These are phyloP conservation scores for Ramaria sp. DNA, from an alignment of 768 basidiomycete genomes.

Conservation along the genomic window DNA sequence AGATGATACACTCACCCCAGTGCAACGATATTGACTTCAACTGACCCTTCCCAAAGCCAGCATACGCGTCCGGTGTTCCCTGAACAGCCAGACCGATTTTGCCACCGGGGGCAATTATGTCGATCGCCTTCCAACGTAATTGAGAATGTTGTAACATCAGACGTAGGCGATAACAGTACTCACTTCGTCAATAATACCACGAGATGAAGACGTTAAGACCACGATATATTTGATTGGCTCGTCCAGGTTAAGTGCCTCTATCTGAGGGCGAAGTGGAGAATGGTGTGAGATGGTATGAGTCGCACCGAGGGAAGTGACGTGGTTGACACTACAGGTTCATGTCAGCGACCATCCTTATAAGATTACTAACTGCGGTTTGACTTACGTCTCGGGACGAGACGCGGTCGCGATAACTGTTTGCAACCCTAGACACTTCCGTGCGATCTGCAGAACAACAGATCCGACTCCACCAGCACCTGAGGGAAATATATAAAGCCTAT, in stretches of 20 bases:
- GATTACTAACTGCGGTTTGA: background rate
- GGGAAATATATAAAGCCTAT: background rate
- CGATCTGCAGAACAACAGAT: background rate
- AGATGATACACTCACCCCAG: background rate
- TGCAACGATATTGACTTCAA: background rate
- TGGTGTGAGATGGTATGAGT: constrained; percentile 8
- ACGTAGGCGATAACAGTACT: background rate
- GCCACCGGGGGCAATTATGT: background rate
- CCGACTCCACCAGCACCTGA: background rate
- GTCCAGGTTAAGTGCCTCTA: background rate
- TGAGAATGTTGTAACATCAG: too few species aligned
- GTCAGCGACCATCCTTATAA: background rate
- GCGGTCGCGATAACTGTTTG: constrained; percentile 8
- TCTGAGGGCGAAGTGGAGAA: background rate
- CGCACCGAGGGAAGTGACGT: constrained; percentile 1
- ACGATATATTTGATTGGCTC: background rate
- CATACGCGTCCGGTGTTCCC: background rate
- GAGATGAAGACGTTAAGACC: background rate
- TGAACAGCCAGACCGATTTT: background rate
- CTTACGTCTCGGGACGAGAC: background rate
- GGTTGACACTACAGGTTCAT: background rate
- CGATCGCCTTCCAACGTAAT: background rate
- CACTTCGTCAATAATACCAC: background rate
- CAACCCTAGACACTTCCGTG: background rate
- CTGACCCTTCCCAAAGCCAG: background rate